Base-by-base conservation (phyloP, 352 stramenopile genomes). In the Pythium oligandrum region DNA sequence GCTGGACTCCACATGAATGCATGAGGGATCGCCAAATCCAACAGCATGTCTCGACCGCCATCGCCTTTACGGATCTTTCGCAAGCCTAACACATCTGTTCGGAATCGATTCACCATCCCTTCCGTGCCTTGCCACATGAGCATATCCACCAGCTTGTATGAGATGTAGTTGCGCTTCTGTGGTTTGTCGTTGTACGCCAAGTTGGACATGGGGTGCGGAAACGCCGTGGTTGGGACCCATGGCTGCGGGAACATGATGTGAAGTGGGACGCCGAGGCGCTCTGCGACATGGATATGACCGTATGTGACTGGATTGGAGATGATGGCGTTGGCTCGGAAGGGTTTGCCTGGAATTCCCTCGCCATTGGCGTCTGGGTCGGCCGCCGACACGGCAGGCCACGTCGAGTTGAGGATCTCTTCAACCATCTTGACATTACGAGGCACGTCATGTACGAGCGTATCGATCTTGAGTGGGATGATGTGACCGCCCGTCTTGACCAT, bases 241-340 rank as follows among this genome's bases (percentile, higher is more conserved):
- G 90, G 91, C 60, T 97, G 84, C 1, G 88, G 86, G 56, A 97
- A 98, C 87, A 98, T 96, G 44, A 98, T 96, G 67, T 98, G 94
- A 34, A 97, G 66, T 17, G 92, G 91, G 9, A 97, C 86, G 2
- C 82, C 88, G 3, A 98, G 77, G 4, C 83, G 76, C 62, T 98
- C 93, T 0, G 90, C 92, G 4, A 97, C 90, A 65, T 98, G 90
- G 44, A 97, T 87, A 62, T 98, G 91, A 6, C 88, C 91, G 45
- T 97, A 96, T 26, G 78, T 88, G 2, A 96, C 88, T 2, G 93
- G 92, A 50, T 98, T 98, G 11, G 88, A 88, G 64, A 98, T 98
- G 35, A 98, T 96, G 3, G 88, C 90, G 49, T 97, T 72, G 0
- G 91, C 90, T 44, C 68, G 78, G 58, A 97, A 97, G 0, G 83